phyloP scores from a whole-genome alignment of 2,329 filamentous ascomycete species.

The Capronia coronata region DNA sequence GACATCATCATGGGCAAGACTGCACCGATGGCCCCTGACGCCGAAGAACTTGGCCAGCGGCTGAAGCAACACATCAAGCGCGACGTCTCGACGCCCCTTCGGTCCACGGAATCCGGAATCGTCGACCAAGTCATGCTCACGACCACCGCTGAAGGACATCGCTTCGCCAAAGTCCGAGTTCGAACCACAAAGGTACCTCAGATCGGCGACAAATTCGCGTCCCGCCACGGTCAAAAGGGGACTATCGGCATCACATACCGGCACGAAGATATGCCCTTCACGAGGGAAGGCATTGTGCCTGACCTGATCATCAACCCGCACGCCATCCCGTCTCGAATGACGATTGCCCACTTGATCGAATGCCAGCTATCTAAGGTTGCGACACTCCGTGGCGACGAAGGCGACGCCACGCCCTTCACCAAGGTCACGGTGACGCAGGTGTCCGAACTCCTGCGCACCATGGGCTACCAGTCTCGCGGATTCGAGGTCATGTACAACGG shows the following conservation, averaged over 20 bases:
- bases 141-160: slow-evolving; percentile 87
- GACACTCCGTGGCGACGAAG: slow-evolving; percentile 86
- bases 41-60: slow-evolving; percentile 86
- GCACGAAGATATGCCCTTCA: slow-evolving; percentile 98
- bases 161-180: slow-evolving; percentile 95
- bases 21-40: slow-evolving; percentile 84
- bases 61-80: slow-evolving; percentile 86
- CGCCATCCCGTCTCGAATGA: slow-evolving; percentile 99
- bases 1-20: slow-evolving; percentile 99
- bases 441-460: slow-evolving; percentile 74
- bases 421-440: slow-evolving; percentile 94
- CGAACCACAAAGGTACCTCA: slow-evolving; percentile 96
- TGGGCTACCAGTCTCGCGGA: slow-evolving; percentile 92
- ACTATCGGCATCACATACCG: slow-evolving; percentile 98
- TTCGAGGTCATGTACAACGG: slow-evolving; percentile 99
- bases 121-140: slow-evolving; percentile 90
- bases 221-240: slow-evolving; percentile 97
- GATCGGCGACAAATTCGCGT: slow-evolving; percentile 98
- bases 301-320: slow-evolving; percentile 99
- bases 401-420: slow-evolving; percentile 95
- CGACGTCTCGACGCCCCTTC: slow-evolving; percentile 88
- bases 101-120: slow-evolving; percentile 95
- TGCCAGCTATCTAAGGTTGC: slow-evolving; percentile 96
- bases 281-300: slow-evolving; percentile 79
- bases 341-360: slow-evolving; percentile 99